These are phyloP conservation scores for Microdochium nivale DNA, from an alignment of 2,329 filamentous ascomycete species.

Conservation along the genomic window DNA sequence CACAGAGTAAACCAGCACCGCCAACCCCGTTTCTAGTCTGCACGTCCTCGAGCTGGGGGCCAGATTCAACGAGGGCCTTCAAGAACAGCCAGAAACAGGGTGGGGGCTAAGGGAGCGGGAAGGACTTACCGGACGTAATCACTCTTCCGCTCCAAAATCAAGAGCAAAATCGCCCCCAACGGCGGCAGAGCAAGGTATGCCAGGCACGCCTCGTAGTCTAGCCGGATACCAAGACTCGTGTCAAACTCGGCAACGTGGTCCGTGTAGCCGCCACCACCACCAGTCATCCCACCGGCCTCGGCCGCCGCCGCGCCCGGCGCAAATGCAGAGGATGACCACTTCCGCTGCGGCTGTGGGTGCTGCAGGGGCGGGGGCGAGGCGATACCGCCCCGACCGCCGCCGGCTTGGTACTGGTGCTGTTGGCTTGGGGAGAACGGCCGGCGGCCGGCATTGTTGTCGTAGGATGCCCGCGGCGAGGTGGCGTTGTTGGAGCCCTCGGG, in stretches of 20 bases:
- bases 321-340: conserved; percentile 32
- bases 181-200: conserved; percentile 84
- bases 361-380: conserved; percentile 36
- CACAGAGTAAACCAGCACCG: conserved; percentile 10
- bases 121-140: conserved; percentile 79
- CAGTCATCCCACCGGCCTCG: conserved; percentile 23
- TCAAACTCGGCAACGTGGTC: conserved; percentile 74
- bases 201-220: conserved; percentile 85
- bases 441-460: conserved; percentile 38
- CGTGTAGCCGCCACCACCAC: conserved; percentile 27
- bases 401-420: conserved; percentile 7
- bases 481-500: conserved; percentile 35
- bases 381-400: conserved; percentile 30
- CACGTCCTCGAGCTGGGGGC: no score
- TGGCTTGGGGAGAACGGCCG: conserved; percentile 40
- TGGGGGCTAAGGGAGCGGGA: not conserved
- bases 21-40: not conserved
- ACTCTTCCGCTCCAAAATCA: conserved; percentile 87
- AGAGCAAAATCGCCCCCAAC: conserved; percentile 71
- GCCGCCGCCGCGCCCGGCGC: conserved; percentile 8
- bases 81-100: no score
- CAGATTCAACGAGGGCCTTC: no score
- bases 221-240: conserved; percentile 75
- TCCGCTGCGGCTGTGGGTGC: conserved; percentile 49
- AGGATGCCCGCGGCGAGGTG: conserved; percentile 46